Base-by-base conservation (phyloP, 345 rosid species). In the Camelina hispida region DNA sequence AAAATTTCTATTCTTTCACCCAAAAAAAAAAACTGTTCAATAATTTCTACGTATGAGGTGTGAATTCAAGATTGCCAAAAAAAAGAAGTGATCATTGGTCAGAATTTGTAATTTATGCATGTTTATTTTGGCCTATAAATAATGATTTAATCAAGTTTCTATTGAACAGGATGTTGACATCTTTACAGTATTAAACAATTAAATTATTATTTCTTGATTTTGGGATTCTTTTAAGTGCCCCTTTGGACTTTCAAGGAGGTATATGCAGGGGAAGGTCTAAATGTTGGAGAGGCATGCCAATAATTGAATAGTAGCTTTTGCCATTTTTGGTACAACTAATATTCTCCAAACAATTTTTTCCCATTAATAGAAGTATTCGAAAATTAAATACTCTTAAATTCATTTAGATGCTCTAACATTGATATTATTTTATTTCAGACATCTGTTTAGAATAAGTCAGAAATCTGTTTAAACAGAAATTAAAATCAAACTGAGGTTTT, bases 361-460 rank as follows among this genome's bases (percentile, higher is more conserved):
- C 64, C 65, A 77, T 55, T 63, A 22, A 37, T 77, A 37, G 54
- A 37, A 68, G 46, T 46, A 12, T 69, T 77, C 56, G 53, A 47
- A 17, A 25, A 12, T 62, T 17, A 68, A 76, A 32, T 22, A 46
- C 10, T 34, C 1, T 69, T 68, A 23, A 34, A 54, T 44, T 62
- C 43, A 16, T 11, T 54, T 16, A 6, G 20, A 38, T 34, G n/a
- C 20, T 47, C 48, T 23, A 66, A 11, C n/a, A 28, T 50, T 8
- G 5, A 30, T 14, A 54, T 46, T 61, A 20, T 22, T 2, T 62
- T 25, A 46, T 35, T 63, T 62, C 16, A 34, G 47, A 23, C 56
- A 78, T 9, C n/a, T n/a, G n/a, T n/a, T n/a, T n/a, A 65, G 80
- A 71, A 77, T 77, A 70, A 65, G 72, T 65, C 72, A 77, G 32